Conservation (phyloP, 768 basidiomycete genomes). For the Postia placenta region DNA sequence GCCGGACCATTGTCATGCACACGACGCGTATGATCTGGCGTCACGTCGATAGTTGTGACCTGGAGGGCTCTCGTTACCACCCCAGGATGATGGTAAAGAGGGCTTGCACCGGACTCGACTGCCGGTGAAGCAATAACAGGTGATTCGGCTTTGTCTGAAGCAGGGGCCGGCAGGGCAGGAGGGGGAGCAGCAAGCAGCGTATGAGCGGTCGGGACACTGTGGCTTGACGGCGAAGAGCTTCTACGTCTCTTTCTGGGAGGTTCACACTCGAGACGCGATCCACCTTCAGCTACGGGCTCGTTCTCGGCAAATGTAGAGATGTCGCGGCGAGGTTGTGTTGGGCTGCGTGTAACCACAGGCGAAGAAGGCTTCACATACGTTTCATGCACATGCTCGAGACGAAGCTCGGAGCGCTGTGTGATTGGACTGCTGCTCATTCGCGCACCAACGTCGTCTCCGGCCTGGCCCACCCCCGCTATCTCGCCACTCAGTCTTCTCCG, state of each 20-base stretch:
- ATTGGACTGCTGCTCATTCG: constrained; percentile 7
- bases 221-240: constrained; percentile 5
- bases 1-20: too few species aligned
- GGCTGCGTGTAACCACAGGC: neutral
- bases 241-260: constrained; percentile 17
- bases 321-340: neutral
- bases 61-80: neutral
- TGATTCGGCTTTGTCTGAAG: too few species aligned
- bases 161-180: too few species aligned
- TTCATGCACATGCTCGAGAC: neutral
- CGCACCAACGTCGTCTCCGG: neutral
- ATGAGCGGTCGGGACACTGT: neutral
- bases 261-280: too few species aligned
- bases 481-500: constrained; percentile 42
- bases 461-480: neutral
- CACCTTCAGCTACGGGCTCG: too few species aligned
- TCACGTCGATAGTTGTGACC: neutral
- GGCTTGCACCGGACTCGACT: too few species aligned
- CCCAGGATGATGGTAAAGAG: neutral
- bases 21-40: too few species aligned
- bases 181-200: too few species aligned
- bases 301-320: too few species aligned
- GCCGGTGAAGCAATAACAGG: too few species aligned
- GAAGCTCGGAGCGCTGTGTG: neutral
- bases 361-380: neutral